Conservation (phyloP, 1,139 yeast species). For the Debaryomycetaceae sp. region DNA sequence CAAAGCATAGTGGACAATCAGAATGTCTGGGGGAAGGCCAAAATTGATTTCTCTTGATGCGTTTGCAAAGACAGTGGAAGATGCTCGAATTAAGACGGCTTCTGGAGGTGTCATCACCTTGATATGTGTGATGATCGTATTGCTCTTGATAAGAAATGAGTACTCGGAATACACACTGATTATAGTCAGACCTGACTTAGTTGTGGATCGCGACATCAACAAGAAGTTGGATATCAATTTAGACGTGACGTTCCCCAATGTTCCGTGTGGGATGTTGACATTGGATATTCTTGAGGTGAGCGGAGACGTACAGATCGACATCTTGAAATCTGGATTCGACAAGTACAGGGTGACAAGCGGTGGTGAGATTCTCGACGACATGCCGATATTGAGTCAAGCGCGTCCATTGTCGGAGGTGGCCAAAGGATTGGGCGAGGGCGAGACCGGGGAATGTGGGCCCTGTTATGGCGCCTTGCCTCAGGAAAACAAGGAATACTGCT, state of each 20-base stretch:
- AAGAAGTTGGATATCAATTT: slow-evolving; percentile 72
- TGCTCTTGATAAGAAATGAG: slow-evolving; percentile 67
- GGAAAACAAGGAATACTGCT: slow-evolving; percentile 60
- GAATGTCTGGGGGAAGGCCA: slow-evolving; percentile 23
- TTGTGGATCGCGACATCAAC: slow-evolving; percentile 82
- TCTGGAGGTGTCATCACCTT: slow-evolving; percentile 89
- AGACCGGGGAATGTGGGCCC: slow-evolving; percentile 64
- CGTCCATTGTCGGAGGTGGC: slow-evolving; percentile 31
- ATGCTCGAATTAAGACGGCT: slow-evolving; percentile 81
- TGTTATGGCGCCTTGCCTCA: slow-evolving; percentile 86
- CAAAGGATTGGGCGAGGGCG: slow-evolving; percentile 35
- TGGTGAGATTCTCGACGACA: slow-evolving; percentile 28
- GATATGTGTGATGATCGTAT: slow-evolving; percentile 58
- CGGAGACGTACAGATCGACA: slow-evolving; percentile 78
- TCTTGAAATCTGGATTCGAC: slow-evolving; percentile 66
- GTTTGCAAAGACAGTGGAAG: slow-evolving; percentile 91
- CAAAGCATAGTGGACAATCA: not conserved
- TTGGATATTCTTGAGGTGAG: slow-evolving; percentile 67
- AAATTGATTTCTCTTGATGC: slow-evolving; percentile 74
- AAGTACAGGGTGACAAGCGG: slow-evolving; percentile 58
- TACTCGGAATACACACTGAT: slow-evolving; percentile 69
- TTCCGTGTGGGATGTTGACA: slow-evolving; percentile 71
- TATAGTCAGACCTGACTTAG: slow-evolving; percentile 73
- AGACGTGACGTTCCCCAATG: slow-evolving; percentile 74
- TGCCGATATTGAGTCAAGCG: slow-evolving; percentile 24